phyloP scores from a whole-genome alignment of 768 basidiomycete species.

The Sarcodon sp. region DNA sequence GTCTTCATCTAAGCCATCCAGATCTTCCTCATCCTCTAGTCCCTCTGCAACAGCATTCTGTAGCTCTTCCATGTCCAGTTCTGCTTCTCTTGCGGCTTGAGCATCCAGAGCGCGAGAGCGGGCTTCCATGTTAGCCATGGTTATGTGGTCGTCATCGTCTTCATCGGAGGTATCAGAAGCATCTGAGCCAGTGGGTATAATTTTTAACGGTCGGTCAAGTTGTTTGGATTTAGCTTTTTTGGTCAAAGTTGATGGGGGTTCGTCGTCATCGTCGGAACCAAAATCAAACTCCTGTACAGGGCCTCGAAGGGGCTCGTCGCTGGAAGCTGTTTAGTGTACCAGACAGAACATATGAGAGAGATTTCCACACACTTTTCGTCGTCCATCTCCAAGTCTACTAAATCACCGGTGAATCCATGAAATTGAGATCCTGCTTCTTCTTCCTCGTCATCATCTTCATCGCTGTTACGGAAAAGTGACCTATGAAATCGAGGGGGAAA shows the following conservation, averaged over 20 bases:
- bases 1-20: slow-evolving; percentile 18
- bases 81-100: slow-evolving; percentile 51
- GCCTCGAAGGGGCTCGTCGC: slow-evolving; percentile 37
- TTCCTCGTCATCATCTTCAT: slow-evolving; percentile 18
- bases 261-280: slow-evolving; percentile 45
- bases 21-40: slow-evolving; percentile 37
- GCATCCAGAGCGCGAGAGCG: slow-evolving; percentile 70
- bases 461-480: slow-evolving; percentile 33
- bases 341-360: slow-evolving; percentile 6
- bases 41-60: slow-evolving; percentile 35
- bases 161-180: slow-evolving; percentile 26
- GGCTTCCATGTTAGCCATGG: slow-evolving; percentile 72
- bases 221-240: slow-evolving; percentile 44
- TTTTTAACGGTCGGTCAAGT: slow-evolving; percentile 30
- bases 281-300: slow-evolving; percentile 50
- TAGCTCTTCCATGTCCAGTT: slow-evolving; percentile 54
- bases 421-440: slow-evolving; percentile 19
- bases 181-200: slow-evolving; percentile 38
- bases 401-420: slow-evolving; percentile 25
- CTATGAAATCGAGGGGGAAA: slow-evolving; percentile 12
- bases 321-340: slow-evolving; percentile 14
- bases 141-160: slow-evolving; percentile 42
- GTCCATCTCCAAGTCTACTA: slow-evolving; percentile 38
- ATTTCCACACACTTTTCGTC: slow-evolving; percentile 27
- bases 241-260: slow-evolving; percentile 11